phyloP scores from a whole-genome alignment of 164 flowering plant species.

The Liriodendron chinense region DNA sequence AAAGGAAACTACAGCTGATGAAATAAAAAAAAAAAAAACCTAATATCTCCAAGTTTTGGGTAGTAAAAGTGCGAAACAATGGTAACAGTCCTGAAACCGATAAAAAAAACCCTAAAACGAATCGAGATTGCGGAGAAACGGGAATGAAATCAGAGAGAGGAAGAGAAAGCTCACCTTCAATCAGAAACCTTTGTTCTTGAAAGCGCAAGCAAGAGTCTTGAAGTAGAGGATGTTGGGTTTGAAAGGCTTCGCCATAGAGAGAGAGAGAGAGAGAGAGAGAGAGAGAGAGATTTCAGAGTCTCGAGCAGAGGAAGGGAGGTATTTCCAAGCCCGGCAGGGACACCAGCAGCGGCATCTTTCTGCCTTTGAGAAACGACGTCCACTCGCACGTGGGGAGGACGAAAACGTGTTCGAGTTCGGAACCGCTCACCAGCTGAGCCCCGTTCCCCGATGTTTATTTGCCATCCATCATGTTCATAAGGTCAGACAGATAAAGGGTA shows the following conservation, averaged over 20 bases:
- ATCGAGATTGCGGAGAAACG: neutral
- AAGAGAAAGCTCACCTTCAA: neutral
- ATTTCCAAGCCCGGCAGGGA: neutral
- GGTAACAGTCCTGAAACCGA: neutral
- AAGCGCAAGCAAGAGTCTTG: neutral
- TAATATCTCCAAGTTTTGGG: neutral
- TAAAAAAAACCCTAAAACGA: neutral
- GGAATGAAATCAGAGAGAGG: neutral
- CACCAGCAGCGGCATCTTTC: no score
- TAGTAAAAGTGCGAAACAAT: neutral
- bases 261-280: neutral
- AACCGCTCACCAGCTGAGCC: no score
- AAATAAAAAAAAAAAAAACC: neutral
- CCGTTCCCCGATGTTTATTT: no score
- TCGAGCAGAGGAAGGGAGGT: neutral
- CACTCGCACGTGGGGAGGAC: no score
- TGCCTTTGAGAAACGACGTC: no score
- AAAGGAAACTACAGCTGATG: neutral
- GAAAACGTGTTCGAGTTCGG: no score
- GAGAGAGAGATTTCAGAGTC: neutral
- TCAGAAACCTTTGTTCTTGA: neutral
- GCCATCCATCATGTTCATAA: no score
- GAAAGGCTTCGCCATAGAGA: neutral
- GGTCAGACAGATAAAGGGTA: no score
- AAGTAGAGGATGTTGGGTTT: neutral